These are phyloP conservation scores for Microsporum audouinii DNA, from an alignment of 2,329 filamentous ascomycete species.

Conservation along the genomic window DNA sequence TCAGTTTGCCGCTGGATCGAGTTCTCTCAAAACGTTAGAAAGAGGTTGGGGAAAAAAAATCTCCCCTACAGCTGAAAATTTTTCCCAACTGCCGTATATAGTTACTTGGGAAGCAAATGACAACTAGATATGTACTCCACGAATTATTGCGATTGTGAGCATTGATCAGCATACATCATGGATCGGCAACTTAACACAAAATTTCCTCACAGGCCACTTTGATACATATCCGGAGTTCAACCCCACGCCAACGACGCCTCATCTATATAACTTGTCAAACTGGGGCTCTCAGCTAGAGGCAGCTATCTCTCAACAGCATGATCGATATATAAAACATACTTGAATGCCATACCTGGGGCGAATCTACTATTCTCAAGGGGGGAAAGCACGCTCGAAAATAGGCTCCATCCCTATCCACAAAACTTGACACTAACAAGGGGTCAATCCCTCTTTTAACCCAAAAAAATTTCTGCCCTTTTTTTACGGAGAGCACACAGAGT, in stretches of 20 bases:
- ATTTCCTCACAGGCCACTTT: not conserved
- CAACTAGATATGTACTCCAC: not conserved
- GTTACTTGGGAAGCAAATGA: not conserved
- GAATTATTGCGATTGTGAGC: not conserved
- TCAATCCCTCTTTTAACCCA: not conserved
- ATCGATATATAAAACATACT: not conserved
- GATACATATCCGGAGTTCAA: not conserved
- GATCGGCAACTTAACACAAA: not conserved
- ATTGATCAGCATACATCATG: not conserved
- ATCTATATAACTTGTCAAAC: not conserved
- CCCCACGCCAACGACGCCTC: slow-evolving; percentile 1
- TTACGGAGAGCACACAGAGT: not conserved
- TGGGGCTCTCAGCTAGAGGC: not conserved
- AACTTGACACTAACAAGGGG: not conserved
- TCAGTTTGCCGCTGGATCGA: not conserved
- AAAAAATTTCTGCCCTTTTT: not conserved
- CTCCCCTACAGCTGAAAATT: not conserved
- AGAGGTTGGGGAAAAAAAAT: not conserved
- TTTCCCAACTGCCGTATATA: not conserved
- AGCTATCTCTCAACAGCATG: not conserved
- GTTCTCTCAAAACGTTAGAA: not conserved
- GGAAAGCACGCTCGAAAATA: not conserved
- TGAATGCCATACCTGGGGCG: not conserved
- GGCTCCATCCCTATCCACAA: not conserved
- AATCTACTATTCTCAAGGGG: not conserved